Evolutionary conservation across 202 grass and related monocot genomes (phyloP).

Genomic region (Schoenoplectus triqueter): DNA sequence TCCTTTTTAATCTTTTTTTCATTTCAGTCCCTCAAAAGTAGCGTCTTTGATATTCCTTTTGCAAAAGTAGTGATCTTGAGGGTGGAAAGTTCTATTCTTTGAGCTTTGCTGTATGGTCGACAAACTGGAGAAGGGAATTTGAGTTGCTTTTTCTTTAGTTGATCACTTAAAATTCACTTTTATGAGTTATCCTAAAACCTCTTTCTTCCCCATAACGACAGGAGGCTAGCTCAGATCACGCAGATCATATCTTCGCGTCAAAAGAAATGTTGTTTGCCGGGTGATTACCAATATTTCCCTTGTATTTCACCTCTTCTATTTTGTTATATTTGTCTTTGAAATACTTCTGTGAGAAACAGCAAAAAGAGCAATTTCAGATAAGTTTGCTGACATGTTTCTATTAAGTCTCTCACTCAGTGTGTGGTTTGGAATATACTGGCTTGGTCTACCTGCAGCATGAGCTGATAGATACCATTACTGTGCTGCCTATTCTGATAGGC

Average conservation of each 20-base stretch:
- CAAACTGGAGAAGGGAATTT: not conserved
- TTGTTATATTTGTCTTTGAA: not conserved
- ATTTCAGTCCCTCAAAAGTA: slow-evolving; percentile 30
- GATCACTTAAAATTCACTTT: too few relatives aligned
- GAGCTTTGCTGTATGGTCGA: not conserved
- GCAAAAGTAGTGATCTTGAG: slow-evolving; percentile 28
- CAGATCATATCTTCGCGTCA: not conserved
- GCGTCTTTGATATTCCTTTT: slow-evolving; percentile 27
- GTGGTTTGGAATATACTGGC: not conserved
- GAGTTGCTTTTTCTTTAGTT: not conserved
- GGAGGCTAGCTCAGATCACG: not conserved
- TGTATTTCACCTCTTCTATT: not conserved
- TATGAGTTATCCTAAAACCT: not conserved
- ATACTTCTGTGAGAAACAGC: not conserved
- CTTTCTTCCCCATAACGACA: not conserved
- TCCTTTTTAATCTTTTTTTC: slow-evolving; percentile 6
- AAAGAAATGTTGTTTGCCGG: not conserved
- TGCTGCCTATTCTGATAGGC: not conserved
- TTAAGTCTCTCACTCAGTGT: not conserved
- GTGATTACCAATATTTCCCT: not conserved
- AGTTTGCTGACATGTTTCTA: not conserved
- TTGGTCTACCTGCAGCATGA: not conserved
- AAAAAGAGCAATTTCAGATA: not conserved
- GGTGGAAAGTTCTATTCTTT: slow-evolving; percentile 16
- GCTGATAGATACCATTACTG: not conserved